Percentiles rank a stretch among this genome's conserved stretches.
Evolutionary conservation across 148 eudicot species (phyloP).

Genomic region (Cornus kousa): DNA sequence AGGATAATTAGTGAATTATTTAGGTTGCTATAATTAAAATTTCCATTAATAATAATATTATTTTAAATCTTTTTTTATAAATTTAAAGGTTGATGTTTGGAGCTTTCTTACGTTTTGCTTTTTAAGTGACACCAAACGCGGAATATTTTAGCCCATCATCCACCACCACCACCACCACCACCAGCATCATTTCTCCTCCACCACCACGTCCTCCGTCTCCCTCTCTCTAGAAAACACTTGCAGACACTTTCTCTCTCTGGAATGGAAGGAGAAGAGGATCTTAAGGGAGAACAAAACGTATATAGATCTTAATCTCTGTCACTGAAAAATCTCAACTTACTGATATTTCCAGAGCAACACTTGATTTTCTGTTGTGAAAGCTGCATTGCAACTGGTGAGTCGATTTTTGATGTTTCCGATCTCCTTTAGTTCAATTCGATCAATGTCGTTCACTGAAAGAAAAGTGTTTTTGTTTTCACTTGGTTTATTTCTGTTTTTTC

Average conservation of each 20-base stretch:
- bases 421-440: not conserved
- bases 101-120: constrained; percentile 23
- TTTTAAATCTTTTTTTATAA: not conserved
- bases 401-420: not conserved
- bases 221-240: not conserved
- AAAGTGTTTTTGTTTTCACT: constrained; percentile 7
- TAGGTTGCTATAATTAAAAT: not conserved
- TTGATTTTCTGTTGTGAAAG: not conserved
- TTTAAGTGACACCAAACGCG: constrained; percentile 34
- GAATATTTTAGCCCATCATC: constrained; percentile 7
- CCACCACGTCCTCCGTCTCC: constrained; percentile 4
- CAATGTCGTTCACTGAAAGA: not conserved
- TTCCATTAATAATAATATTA: not conserved
- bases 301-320: not conserved
- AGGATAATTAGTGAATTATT: not conserved
- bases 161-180: constrained; percentile 16
- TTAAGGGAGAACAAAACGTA: no score
- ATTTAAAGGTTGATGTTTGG: not conserved
- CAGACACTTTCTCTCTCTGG: not conserved
- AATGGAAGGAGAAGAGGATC: no score
- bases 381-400: constrained; percentile 17
- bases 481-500: constrained; percentile 1
- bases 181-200: not conserved
- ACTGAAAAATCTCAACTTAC: not conserved
- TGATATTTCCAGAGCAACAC: not conserved